Base-by-base conservation (phyloP, 768 basidiomycete species). In the Trametes maxima region DNA sequence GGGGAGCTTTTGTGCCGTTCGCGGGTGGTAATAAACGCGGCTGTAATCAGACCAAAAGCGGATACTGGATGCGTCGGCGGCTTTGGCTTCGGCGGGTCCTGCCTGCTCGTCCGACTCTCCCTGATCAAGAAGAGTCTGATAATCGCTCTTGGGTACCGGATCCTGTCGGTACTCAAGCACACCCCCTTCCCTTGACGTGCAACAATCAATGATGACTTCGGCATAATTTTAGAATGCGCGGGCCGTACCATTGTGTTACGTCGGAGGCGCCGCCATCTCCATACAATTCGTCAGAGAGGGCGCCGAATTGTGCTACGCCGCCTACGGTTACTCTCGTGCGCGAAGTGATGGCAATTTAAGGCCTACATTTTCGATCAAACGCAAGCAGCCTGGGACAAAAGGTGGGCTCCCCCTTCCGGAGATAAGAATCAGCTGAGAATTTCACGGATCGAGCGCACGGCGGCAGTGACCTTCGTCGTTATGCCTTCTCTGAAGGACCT, bases 11-110 rank as follows among this genome's bases (percentile, higher is more conserved):
- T 91, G 88, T 12, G 90, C 69, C 16, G 85, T 84, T 66, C 84
- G 82, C 11, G 88, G 88, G 62, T 83, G 76, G 68, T 86, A 88
- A 70, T 81, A 84, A 22, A 87, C 78, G 46, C 84, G 82, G 65
- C 76, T 85, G 69, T 83, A 88, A 72, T 90, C 87, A 14, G 88
- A 87, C 87, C 87, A 90, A 69, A 80, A 88, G 53, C 80, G 79
- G 57, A 87, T 69, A 33, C 77, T 69, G 10, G 75, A 64, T 19
- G 54, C 35, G 14, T 59, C 24, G 4, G 51, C 39, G 47, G 35
- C 33, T 25, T 42, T 19, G 28, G 48, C 7, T 19, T 47, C 24
- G 47, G 40, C 17, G 25, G 48, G 46, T 16, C 54, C 45, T 6
- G 48, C 61, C 2, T 43, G 50, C 22, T 63, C 35, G 8, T 67